phyloP scores from a whole-genome alignment of 73 alveolate genomes.

The Symbiodinium natans region DNA sequence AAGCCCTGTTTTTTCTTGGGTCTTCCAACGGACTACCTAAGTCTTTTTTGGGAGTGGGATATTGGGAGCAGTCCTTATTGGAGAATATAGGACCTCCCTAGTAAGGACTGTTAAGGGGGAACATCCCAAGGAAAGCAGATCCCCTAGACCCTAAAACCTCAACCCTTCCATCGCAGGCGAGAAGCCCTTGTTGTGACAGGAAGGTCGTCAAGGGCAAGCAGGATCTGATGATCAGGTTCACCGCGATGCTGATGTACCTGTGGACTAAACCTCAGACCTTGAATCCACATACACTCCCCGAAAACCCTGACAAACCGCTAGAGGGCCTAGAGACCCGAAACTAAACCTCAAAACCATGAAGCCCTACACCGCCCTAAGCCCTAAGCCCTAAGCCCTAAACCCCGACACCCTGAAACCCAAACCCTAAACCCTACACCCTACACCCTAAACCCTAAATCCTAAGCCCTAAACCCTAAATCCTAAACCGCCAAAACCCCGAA shows the following conservation, averaged over 20 bases:
- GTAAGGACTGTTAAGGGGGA: not conserved
- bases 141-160: not conserved
- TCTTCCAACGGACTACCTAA: no score
- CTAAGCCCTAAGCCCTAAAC: not conserved
- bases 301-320: not conserved
- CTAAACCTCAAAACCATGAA: not conserved
- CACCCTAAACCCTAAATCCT: no score
- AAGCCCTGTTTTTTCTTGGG: no score
- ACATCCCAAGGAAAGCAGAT: not conserved
- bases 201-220: conserved; percentile 83
- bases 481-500: no score
- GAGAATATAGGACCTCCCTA: no score
- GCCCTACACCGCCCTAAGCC: not conserved
- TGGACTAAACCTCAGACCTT: no score
- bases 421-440: not conserved
- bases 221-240: conserved; percentile 75
- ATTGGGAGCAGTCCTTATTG: no score
- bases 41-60: no score
- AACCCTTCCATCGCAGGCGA: not conserved
- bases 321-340: not conserved
- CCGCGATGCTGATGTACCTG: conserved; percentile 91
- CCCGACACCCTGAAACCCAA: no score
- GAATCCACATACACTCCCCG: no score
- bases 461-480: no score
- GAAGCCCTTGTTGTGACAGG: conserved; percentile 52